phyloP scores from a whole-genome alignment of 176 grass and related monocot genomes.

The Rhipidocladum racemiflorum region DNA sequence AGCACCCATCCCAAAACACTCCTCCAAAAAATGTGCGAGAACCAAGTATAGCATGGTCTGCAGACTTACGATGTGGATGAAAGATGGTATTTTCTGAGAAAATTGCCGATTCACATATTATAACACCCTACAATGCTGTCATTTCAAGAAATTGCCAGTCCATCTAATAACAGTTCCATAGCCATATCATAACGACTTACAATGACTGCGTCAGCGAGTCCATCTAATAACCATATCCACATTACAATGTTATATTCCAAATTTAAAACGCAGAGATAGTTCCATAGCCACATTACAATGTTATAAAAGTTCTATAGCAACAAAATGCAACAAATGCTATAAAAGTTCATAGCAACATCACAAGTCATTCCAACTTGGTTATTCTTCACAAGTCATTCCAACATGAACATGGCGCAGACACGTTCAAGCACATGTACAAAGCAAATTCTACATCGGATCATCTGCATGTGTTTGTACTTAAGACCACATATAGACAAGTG shows the following conservation, averaged over 20 bases:
- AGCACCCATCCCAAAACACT: conserved; percentile 91
- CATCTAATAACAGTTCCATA: not conserved
- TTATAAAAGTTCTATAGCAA: too few species aligned
- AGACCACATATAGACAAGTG: conserved; percentile 17
- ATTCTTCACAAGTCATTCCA: too few species aligned
- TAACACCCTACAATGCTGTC: not conserved
- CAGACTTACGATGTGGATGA: not conserved
- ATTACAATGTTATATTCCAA: too few species aligned
- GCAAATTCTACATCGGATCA: not conserved
- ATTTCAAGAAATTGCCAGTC: not conserved
- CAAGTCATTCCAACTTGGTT: too few species aligned
- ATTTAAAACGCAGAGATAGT: too few species aligned
- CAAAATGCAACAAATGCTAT: too few species aligned
- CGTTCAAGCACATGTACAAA: not conserved
- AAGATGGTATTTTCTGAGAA: not conserved
- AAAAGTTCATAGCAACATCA: too few species aligned
- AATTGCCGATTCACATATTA: not conserved
- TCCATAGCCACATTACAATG: too few species aligned
- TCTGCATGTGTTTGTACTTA: not conserved
- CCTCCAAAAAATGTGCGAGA: conserved; percentile 18
- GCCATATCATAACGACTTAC: too few species aligned
- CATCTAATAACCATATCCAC: too few species aligned
- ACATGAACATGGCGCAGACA: too few species aligned
- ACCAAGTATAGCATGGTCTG: not conserved
- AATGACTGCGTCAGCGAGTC: too few species aligned